A percentile compares a stretch with the other conserved stretches of the same genome.
phyloP scores from a whole-genome alignment of 306 rosid genomes.

The Glycine soja region DNA sequence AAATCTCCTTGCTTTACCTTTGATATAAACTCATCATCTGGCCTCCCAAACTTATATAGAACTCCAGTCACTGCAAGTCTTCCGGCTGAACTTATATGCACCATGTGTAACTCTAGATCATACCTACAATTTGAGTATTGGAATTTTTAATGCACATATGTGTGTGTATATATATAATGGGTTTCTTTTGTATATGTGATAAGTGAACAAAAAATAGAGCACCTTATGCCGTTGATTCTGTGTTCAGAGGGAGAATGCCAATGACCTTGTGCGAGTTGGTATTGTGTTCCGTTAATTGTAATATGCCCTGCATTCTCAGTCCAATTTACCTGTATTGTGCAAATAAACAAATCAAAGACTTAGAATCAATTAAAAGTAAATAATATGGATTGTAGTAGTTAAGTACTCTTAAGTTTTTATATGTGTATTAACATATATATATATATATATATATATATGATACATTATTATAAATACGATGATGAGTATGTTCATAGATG shows the following conservation, averaged over 20 bases:
- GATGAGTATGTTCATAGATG: too few species aligned
- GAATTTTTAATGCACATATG: too few species aligned
- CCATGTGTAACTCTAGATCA: constrained; percentile 8
- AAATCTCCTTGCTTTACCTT: neutral
- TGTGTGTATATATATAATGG: too few species aligned
- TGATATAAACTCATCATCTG: neutral
- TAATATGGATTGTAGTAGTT: neutral
- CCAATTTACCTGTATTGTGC: constrained; percentile 4
- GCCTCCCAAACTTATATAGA: neutral
- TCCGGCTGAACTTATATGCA: neutral
- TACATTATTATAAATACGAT: too few species aligned
- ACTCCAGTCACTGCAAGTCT: neutral
- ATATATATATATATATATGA: too few species aligned
- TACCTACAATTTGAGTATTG: neutral
- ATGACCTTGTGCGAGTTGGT: neutral
- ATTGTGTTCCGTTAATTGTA: neutral
- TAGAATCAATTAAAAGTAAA: neutral
- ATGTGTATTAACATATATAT: too few species aligned
- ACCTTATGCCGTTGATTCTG: neutral
- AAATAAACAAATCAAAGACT: neutral
- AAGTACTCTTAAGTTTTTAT: too few species aligned
- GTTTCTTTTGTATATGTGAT: too few species aligned
- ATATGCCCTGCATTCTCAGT: constrained; percentile 9
- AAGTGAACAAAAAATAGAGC: neutral
- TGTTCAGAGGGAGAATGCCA: constrained; percentile 25